Percentiles rank a stretch among this genome's conserved stretches.
Evolutionary conservation across 176 grass and related monocot genomes (phyloP).

Genomic region (Aegilops longissima): DNA sequence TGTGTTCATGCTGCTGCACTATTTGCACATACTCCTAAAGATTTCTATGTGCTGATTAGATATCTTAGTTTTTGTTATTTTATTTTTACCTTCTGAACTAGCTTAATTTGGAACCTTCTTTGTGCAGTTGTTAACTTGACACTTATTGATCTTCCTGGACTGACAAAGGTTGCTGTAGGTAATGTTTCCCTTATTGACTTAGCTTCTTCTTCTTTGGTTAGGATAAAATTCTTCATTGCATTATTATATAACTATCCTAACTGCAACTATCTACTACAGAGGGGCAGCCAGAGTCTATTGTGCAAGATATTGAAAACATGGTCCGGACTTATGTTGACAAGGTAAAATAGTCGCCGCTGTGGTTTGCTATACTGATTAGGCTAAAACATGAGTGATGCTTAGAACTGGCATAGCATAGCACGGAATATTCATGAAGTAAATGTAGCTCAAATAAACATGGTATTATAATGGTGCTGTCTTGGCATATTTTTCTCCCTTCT

Average conservation of each 20-base stretch:
- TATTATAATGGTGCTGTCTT: neutral
- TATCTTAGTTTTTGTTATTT: neutral
- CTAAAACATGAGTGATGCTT: neutral
- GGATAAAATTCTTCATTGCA: neutral
- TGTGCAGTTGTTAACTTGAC: constrained; percentile 98
- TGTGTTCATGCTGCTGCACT: neutral
- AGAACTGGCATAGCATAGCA: neutral
- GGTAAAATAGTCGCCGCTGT: constrained; percentile 44
- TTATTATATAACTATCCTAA: constrained; percentile 13
- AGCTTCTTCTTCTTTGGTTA: constrained; percentile 17
- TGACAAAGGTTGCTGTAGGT: constrained; percentile 99
- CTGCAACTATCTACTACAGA: constrained; percentile 48
- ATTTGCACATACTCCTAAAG: neutral
- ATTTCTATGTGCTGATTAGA: neutral
- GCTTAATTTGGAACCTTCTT: constrained; percentile 34
- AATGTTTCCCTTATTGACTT: constrained; percentile 35
- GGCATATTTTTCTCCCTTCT: neutral
- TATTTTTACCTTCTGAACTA: constrained; percentile 16
- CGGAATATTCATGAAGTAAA: neutral
- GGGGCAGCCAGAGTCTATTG: constrained; percentile 93
- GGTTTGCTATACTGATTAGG: neutral
- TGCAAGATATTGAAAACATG: constrained; percentile 99
- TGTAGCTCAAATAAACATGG: neutral
- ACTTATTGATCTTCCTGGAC: constrained; percentile 96
- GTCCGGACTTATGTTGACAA: constrained; percentile 96